Evolutionary conservation across 768 basidiomycete genomes (phyloP), one percentile per base, ranked within the genome.

Genomic region (Obba rivulosa): DNA sequence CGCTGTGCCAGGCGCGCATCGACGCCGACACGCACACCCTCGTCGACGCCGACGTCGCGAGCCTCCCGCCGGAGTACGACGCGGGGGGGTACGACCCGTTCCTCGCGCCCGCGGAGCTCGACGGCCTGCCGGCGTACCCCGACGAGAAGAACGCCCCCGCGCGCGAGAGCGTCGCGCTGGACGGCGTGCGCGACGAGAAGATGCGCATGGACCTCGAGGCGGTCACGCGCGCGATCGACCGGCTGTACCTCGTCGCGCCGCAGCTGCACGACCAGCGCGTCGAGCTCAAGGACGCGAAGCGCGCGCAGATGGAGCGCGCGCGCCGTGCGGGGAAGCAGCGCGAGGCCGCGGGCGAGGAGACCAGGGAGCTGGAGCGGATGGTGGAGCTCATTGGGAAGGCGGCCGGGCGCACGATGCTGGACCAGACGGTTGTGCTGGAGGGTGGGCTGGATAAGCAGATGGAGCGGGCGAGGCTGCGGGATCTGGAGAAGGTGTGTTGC

Each of bases 261-360:
- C 93, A 95, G 63, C 66, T 97, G 36, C 80, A 86, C 50, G 86
- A 94, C 62, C 95, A 99, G 65, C 81, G 96, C 1, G 92, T 89
- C n/a, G 93, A 94, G 63, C 78, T 95, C 39, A 84, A 85, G 58
- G 75, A 75, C 4, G 69, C 79, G 21, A 87, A 90, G 60, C 57
- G 83, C 13, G 77, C 77, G 11, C 77, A 91, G 65, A 78, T 92
- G 71, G 87, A 90, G 65, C 76, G 76, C 38, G 90, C 87, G 4
- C 69, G 79, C 38, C 67, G 67, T 46, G 69, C 72, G 36, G 78
- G 73, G 9, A 75, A 75, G 59, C 68, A 68, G 37, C 80, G 79
- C 54, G 73, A 77, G 49, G 58, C 57, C 37, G 75, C 79, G 8
- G 48, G 44, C 4, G 62, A 65, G 25, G 52, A 57, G 9, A 67